phyloP scores from a whole-genome alignment of 2,329 filamentous ascomycete genomes.

The Trichophyton rubrum region DNA sequence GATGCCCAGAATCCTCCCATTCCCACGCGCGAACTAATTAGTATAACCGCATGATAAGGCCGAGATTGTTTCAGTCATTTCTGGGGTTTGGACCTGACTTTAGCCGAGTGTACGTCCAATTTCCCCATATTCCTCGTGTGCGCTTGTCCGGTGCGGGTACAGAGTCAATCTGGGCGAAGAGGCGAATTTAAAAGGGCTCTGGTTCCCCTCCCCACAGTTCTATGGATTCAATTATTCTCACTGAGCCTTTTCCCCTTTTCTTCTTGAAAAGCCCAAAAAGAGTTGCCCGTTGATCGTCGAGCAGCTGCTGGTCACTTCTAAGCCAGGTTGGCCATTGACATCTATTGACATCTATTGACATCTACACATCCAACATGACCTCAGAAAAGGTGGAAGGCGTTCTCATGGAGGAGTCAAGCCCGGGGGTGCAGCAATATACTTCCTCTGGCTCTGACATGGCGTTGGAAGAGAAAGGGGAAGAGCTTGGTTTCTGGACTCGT shows the following conservation, averaged over 20 bases:
- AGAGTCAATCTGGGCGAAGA: neutral
- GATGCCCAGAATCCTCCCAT: neutral
- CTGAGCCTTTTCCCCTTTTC: neutral
- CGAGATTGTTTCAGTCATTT: neutral
- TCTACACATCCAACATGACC: neutral
- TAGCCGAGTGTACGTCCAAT: neutral
- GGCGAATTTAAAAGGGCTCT: slow-evolving; percentile 3
- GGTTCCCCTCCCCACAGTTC: neutral
- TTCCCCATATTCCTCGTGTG: neutral
- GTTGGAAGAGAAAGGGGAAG: neutral
- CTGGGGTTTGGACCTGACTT: neutral
- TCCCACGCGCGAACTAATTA: neutral
- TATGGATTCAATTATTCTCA: neutral
- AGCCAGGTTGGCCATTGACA: neutral
- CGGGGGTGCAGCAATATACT: neutral
- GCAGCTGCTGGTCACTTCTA: neutral
- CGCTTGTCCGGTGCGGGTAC: neutral
- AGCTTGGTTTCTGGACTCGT: slow-evolving; percentile 25
- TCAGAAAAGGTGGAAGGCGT: neutral
- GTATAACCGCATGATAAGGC: neutral
- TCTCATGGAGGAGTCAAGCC: neutral
- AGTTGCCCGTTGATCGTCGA: neutral
- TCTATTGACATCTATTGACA: too few relatives aligned
- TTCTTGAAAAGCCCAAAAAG: neutral
- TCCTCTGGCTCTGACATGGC: neutral